Evolutionary conservation across 345 rosid species (phyloP).

Genomic region (Salix purpurea): DNA sequence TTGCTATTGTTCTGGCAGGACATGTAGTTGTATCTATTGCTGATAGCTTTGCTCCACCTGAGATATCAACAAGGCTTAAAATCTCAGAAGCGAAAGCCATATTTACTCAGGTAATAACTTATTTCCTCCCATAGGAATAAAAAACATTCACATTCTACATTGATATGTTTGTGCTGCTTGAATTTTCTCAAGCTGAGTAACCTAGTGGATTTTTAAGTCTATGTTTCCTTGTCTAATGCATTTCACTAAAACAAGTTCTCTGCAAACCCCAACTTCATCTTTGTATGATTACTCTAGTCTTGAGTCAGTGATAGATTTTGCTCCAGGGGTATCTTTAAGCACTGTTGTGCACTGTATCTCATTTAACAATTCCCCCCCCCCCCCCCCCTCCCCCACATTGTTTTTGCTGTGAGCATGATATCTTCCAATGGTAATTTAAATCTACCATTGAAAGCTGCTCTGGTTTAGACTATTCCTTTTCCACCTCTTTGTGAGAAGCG

Average conservation of each 20-base stretch:
- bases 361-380: too few relatives aligned
- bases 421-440: background rate
- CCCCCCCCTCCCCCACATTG: background rate
- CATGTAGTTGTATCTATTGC: conserved; percentile 90
- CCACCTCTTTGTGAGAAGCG: background rate
- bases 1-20: conserved; percentile 87
- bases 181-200: background rate
- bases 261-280: background rate
- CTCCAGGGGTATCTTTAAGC: background rate
- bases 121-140: background rate
- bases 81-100: conserved; percentile 83
- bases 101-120: conserved; percentile 70
- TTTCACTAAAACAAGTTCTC: background rate
- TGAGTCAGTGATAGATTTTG: background rate
- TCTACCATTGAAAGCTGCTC: background rate
- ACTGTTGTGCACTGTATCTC: background rate
- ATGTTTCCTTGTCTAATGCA: background rate
- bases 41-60: conserved; percentile 82
- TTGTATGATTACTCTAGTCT: background rate
- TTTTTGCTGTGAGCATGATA: too few relatives aligned
- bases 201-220: background rate
- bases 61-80: conserved; percentile 82
- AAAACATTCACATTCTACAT: background rate
- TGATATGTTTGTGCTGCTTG: background rate
- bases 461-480: background rate